Conservation (phyloP, 306 rosid genomes). For the Vigna reflexopilosa region DNA sequence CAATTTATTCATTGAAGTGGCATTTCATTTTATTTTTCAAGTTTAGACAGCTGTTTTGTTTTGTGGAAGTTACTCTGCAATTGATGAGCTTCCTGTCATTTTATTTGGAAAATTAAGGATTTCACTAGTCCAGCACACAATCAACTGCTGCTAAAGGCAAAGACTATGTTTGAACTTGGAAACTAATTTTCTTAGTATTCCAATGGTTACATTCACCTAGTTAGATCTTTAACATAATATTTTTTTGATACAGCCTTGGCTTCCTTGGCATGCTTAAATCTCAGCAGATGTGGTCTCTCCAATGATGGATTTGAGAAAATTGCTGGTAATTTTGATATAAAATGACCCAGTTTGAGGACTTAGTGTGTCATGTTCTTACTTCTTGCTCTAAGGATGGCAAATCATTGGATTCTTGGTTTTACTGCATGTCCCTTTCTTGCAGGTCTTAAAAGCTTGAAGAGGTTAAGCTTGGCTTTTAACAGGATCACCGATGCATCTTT, state of each 20-base stretch:
- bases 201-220: slow-evolving; percentile 9
- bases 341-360: slow-evolving; percentile 23
- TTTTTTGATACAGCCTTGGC: slow-evolving; percentile 60
- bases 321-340: slow-evolving; percentile 65
- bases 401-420: slow-evolving; percentile 29
- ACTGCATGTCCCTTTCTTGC: slow-evolving; percentile 44
- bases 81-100: slow-evolving; percentile 25
- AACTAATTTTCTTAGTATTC: slow-evolving; percentile 31
- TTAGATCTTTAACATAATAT: slow-evolving; percentile 25
- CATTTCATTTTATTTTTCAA: slow-evolving; percentile 6
- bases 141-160: slow-evolving; percentile 15
- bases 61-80: background rate
- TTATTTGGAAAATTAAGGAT: slow-evolving; percentile 37
- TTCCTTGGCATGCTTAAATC: slow-evolving; percentile 75
- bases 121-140: slow-evolving; percentile 11
- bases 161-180: slow-evolving; percentile 35
- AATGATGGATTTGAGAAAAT: slow-evolving; percentile 75
- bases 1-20: slow-evolving; percentile 13
- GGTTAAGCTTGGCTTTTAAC: slow-evolving; percentile 79
- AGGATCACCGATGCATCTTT: slow-evolving; percentile 75
- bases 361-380: slow-evolving; percentile 26
- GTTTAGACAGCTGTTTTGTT: slow-evolving; percentile 23
- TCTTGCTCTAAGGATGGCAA: slow-evolving; percentile 26
- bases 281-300: slow-evolving; percentile 77
- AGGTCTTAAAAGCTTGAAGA: slow-evolving; percentile 80